Evolutionary conservation across 805 yeast species (phyloP).

Genomic region (Hanseniaspora meyeri): DNA sequence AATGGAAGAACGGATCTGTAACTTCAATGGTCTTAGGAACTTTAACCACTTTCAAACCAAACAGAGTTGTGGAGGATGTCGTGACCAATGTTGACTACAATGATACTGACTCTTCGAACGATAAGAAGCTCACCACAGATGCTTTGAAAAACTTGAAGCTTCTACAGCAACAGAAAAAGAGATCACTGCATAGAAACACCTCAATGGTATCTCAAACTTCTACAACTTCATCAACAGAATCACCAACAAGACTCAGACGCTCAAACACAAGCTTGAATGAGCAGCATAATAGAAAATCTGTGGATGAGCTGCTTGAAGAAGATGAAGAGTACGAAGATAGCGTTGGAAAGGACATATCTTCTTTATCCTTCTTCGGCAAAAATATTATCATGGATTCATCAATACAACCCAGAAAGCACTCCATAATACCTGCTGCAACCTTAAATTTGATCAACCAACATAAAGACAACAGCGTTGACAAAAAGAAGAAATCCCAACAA

Average conservation of each 20-base stretch:
- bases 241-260: constrained; percentile 10
- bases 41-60: constrained; percentile 12
- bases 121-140: constrained; percentile 29
- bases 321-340: neutral
- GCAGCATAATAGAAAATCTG: constrained; percentile 2
- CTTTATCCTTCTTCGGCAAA: constrained; percentile 24
- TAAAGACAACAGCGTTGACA: neutral
- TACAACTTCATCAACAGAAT: constrained; percentile 4
- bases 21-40: constrained; percentile 14
- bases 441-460: neutral
- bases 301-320: neutral
- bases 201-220: constrained; percentile 10
- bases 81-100: constrained; percentile 21
- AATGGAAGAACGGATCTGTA: constrained; percentile 14
- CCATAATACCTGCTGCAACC: neutral
- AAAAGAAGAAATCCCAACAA: constrained; percentile 41
- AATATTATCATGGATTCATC: constrained; percentile 24
- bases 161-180: constrained; percentile 17
- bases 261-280: neutral
- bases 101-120: constrained; percentile 20
- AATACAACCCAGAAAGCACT: constrained; percentile 14
- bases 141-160: constrained; percentile 30
- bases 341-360: constrained; percentile 5
- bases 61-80: constrained; percentile 19
- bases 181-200: neutral